These are phyloP conservation scores for Diaporthe sp. DNA, from an alignment of 2,329 filamentous ascomycete genomes.

Conservation along the genomic window DNA sequence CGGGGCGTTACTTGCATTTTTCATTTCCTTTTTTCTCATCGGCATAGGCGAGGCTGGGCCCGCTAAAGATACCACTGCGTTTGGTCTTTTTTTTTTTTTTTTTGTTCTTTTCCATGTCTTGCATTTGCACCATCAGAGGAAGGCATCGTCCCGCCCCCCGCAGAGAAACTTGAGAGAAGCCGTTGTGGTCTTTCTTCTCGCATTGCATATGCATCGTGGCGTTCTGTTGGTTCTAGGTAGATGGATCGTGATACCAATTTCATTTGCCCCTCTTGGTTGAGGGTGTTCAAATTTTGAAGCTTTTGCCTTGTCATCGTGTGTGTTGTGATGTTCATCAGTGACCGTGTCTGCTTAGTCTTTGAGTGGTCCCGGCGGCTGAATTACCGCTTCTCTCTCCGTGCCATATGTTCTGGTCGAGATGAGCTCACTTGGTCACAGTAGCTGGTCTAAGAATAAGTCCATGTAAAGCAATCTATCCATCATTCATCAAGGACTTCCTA, in stretches of 20 bases:
- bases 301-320: neutral
- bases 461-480: neutral
- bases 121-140: constrained; percentile 21
- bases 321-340: neutral
- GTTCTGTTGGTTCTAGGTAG: constrained; percentile 12
- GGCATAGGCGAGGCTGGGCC: constrained; percentile 29
- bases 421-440: no score
- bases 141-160: neutral
- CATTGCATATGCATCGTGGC: constrained; percentile 24
- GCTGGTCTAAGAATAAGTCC: neutral
- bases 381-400: no score
- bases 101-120: neutral
- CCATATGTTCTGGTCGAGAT: no score
- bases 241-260: constrained; percentile 29
- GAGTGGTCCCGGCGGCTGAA: neutral
- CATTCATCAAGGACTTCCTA: neutral
- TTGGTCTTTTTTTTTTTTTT: neutral
- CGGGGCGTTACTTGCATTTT: constrained; percentile 14
- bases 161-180: neutral
- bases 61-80: constrained; percentile 19
- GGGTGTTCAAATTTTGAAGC: neutral
- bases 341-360: neutral
- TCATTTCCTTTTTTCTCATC: neutral
- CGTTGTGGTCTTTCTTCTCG: constrained; percentile 3
- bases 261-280: neutral